Conservation (phyloP, 352 stramenopile species). For the Globisporangium camurandrum region DNA sequence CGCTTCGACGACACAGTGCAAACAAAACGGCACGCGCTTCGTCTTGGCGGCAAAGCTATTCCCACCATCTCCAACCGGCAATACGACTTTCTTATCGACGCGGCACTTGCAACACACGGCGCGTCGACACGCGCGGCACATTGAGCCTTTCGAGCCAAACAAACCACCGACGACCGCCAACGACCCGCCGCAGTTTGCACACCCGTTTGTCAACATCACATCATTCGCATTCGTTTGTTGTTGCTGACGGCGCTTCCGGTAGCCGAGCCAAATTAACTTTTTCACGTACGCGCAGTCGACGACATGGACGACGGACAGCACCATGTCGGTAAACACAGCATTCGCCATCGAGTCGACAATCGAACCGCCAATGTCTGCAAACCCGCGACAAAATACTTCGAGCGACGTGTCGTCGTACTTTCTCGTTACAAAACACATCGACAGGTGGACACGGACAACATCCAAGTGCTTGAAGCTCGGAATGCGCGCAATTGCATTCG, state of each 20-base stretch:
- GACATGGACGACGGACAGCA: background rate
- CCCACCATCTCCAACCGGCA: background rate
- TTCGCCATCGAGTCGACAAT: too few relatives aligned
- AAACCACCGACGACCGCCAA: slow-evolving; percentile 1
- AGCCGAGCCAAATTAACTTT: too few relatives aligned
- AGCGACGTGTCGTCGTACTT: too few relatives aligned
- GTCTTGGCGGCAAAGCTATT: background rate
- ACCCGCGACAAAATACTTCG: too few relatives aligned
- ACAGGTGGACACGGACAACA: slow-evolving; percentile 10
- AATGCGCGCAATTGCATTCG: slow-evolving; percentile 10
- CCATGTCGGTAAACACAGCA: too few relatives aligned
- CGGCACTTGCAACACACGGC: slow-evolving; percentile 11
- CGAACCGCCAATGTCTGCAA: too few relatives aligned
- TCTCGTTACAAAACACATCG: slow-evolving; percentile 6
- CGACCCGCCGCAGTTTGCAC: background rate
- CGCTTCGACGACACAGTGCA: slow-evolving; percentile 9
- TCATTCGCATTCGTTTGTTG: background rate
- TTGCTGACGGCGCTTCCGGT: slow-evolving; percentile 1
- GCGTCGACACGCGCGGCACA: slow-evolving; percentile 2
- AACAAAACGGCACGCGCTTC: slow-evolving; percentile 8
- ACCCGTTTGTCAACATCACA: background rate
- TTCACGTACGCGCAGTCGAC: slow-evolving; percentile 6
- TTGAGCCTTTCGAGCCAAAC: background rate
- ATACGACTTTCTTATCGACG: slow-evolving; percentile 9
- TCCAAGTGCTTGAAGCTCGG: slow-evolving; percentile 3